Conservation (phyloP, 345 rosid genomes). For the Lepidium didymum region DNA sequence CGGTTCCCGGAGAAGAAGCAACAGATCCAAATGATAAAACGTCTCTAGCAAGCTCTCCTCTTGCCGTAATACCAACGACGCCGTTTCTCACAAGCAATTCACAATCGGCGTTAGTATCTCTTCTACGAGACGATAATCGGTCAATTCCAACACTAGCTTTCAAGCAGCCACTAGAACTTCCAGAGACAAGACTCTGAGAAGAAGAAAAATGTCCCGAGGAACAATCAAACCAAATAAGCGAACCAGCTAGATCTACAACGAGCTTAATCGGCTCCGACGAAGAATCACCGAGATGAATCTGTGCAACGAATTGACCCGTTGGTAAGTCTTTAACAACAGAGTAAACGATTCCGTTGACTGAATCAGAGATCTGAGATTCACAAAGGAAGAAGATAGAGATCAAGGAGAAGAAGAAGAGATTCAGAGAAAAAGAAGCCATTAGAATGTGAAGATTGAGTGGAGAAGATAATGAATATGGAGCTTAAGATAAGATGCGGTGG, state of each 20-base stretch:
- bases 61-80: slow-evolving; percentile 22
- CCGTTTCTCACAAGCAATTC: slow-evolving; percentile 32
- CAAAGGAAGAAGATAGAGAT: neutral
- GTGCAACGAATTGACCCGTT: slow-evolving; percentile 57
- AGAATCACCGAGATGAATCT: slow-evolving; percentile 33
- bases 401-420: slow-evolving; percentile 7
- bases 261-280: slow-evolving; percentile 30
- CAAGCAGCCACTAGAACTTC: slow-evolving; percentile 55
- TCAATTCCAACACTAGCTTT: slow-evolving; percentile 19
- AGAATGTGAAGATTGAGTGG: slow-evolving; percentile 1
- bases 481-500: slow-evolving; percentile 28
- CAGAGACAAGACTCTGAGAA: slow-evolving; percentile 25
- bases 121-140: neutral
- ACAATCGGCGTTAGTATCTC: slow-evolving; percentile 25
- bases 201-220: slow-evolving; percentile 16
- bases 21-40: slow-evolving; percentile 34
- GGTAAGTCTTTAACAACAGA: slow-evolving; percentile 48
- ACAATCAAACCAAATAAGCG: slow-evolving; percentile 50
- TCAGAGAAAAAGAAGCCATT: slow-evolving; percentile 3
- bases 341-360: slow-evolving; percentile 16
- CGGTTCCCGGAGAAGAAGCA: slow-evolving; percentile 23
- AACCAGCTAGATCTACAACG: slow-evolving; percentile 52
- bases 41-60: slow-evolving; percentile 46
- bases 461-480: neutral
- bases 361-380: slow-evolving; percentile 16